These are phyloP conservation scores for Melanogaster broomeanus DNA, from an alignment of 768 basidiomycete species.

Conservation along the genomic window DNA sequence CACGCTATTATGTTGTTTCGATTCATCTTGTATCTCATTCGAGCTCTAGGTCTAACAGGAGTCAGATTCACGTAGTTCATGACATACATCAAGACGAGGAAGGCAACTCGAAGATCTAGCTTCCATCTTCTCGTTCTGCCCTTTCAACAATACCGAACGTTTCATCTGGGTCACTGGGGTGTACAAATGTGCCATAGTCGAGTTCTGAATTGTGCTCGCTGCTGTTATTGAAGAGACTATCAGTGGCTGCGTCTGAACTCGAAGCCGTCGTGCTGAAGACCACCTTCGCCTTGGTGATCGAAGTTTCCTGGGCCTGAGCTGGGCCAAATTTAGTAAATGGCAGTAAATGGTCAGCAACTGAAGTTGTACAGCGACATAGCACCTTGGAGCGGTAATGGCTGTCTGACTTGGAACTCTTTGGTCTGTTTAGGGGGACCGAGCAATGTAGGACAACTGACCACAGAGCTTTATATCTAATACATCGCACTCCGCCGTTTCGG, in stretches of 20 bases:
- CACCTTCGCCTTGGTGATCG: too few species aligned
- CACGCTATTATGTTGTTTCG: constrained; percentile 69
- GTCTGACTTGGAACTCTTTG: too few species aligned
- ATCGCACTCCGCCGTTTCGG: too few species aligned
- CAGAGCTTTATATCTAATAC: too few species aligned
- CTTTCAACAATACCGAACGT: constrained; percentile 40
- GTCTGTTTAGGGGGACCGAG: too few species aligned
- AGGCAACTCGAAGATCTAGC: constrained; percentile 44
- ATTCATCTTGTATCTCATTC: constrained; percentile 47
- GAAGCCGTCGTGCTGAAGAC: not conserved
- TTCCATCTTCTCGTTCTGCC: constrained; percentile 41
- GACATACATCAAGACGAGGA: constrained; percentile 47
- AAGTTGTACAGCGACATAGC: too few species aligned
- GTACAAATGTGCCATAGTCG: constrained; percentile 6
- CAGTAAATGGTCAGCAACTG: too few species aligned
- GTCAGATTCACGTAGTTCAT: constrained; percentile 43
- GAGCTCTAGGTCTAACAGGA: not conserved
- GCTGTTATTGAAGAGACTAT: not conserved
- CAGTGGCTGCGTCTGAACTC: not conserved
- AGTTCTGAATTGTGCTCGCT: not conserved
- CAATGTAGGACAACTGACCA: too few species aligned
- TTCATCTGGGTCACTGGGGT: constrained; percentile 21
- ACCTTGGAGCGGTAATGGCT: too few species aligned
- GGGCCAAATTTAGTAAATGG: too few species aligned
- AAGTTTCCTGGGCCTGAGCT: too few species aligned